A percentile compares a stretch with the other conserved stretches of the same genome.
phyloP scores from a whole-genome alignment of 345 rosid genomes.

The Camelina hispida region DNA sequence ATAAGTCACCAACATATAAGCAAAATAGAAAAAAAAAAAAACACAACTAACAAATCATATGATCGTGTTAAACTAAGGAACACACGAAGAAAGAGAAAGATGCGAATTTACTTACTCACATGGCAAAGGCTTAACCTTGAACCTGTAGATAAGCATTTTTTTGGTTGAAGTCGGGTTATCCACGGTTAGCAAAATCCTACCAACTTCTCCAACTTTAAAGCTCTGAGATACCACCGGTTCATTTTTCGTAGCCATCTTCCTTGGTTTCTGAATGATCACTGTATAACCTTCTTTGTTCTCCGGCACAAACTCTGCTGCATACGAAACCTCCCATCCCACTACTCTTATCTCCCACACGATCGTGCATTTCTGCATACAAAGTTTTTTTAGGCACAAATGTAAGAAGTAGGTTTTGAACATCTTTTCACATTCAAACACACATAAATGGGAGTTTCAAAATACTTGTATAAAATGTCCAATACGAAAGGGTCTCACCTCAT shows the following conservation, averaged over 20 bases:
- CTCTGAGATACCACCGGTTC: constrained; percentile 43
- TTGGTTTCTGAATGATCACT: constrained; percentile 47
- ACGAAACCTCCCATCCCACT: constrained; percentile 48
- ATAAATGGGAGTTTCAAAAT: background rate
- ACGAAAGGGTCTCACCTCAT: constrained; percentile 38
- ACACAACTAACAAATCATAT: constrained; percentile 27
- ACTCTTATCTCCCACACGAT: constrained; percentile 48
- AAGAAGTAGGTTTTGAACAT: background rate
- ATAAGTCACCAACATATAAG: constrained; percentile 8
- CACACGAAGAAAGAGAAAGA: constrained; percentile 11
- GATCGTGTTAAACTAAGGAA: constrained; percentile 36
- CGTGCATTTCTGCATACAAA: constrained; percentile 37
- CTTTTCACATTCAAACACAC: background rate
- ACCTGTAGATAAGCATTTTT: constrained; percentile 46
- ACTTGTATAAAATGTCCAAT: background rate
- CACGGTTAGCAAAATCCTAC: constrained; percentile 43
- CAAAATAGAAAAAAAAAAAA: background rate
- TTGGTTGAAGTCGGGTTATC: constrained; percentile 41
- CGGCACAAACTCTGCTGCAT: constrained; percentile 48
- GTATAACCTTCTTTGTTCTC: constrained; percentile 44
- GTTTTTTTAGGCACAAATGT: constrained; percentile 1
- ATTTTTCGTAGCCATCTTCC: constrained; percentile 37
- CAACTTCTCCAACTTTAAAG: constrained; percentile 47
- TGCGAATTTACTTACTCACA: constrained; percentile 17
- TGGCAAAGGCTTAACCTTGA: constrained; percentile 38